These are phyloP conservation scores for Cordyceps cateniannulata DNA, from an alignment of 2,329 filamentous ascomycete genomes.

Conservation along the genomic window DNA sequence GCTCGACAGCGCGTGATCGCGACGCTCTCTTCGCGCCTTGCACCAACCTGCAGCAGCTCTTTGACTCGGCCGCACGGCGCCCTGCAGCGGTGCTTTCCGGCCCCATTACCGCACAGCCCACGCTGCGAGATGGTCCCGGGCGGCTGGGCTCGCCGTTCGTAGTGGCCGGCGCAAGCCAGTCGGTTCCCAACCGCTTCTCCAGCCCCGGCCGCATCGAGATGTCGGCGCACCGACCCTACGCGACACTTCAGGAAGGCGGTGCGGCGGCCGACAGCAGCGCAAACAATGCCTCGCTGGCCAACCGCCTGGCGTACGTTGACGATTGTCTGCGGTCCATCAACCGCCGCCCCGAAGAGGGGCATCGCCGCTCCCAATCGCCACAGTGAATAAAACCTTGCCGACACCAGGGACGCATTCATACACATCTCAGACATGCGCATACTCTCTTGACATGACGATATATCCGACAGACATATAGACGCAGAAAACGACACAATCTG, in stretches of 20 bases:
- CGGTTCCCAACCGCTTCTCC: constrained; percentile 53
- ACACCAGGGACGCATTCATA: neutral
- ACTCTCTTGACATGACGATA: neutral
- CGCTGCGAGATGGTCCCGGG: constrained; percentile 27
- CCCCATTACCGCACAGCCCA: constrained; percentile 6
- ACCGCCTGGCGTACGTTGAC: constrained; percentile 52
- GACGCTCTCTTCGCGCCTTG: constrained; percentile 36
- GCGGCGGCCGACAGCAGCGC: constrained; percentile 17
- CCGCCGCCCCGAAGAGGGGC: constrained; percentile 33
- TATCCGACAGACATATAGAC: neutral
- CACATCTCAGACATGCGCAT: neutral
- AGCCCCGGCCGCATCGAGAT: constrained; percentile 40
- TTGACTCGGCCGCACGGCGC: constrained; percentile 20
- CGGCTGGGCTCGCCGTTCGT: constrained; percentile 56
- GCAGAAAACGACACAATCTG: constrained; percentile 1
- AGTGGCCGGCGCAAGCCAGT: constrained; percentile 44
- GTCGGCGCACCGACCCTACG: constrained; percentile 44
- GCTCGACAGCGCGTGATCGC: constrained; percentile 26
- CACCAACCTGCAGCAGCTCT: constrained; percentile 35
- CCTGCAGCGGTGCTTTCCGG: constrained; percentile 16
- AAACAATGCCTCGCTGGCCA: constrained; percentile 36
- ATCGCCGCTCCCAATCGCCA: constrained; percentile 44
- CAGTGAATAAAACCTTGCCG: constrained; percentile 25
- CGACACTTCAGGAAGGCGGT: constrained; percentile 46
- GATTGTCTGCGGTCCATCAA: constrained; percentile 50